A percentile compares a stretch with the other conserved stretches of the same genome.
Conservation (phyloP, 495 filamentous ascomycete genomes). For the Penicillium argentinense region DNA sequence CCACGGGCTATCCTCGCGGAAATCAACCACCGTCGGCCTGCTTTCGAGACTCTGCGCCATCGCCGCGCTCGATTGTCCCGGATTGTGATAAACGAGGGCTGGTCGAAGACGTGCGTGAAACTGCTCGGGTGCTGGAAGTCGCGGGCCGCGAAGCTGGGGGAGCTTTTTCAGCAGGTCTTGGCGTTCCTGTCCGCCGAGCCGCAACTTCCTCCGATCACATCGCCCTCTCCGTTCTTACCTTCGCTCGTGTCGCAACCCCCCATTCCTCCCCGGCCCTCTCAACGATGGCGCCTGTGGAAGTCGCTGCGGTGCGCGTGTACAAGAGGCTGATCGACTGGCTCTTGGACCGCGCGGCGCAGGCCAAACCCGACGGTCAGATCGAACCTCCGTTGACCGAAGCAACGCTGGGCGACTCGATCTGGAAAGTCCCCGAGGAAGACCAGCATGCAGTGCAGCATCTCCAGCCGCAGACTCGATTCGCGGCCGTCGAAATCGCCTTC, state of each 20-base stretch:
- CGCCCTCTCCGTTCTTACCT: conserved; percentile 7
- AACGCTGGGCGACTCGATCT: conserved; percentile 41
- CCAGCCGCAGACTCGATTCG: conserved; percentile 51
- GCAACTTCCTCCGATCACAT: no score
- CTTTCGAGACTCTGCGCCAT: conserved; percentile 52
- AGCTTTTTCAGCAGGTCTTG: conserved; percentile 29
- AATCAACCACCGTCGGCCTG: conserved; percentile 61
- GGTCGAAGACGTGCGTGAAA: conserved; percentile 29
- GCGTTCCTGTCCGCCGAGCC: conserved; percentile 30
- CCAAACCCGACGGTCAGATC: conserved; percentile 66
- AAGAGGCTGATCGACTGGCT: conserved; percentile 58
- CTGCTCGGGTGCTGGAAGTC: conserved; percentile 30
- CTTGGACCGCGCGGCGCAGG: conserved; percentile 58
- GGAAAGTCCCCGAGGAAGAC: conserved; percentile 33
- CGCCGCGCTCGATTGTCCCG: conserved; percentile 35
- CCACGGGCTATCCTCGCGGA: conserved; percentile 79
- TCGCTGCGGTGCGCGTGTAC: conserved; percentile 57
- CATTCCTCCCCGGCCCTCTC: conserved; percentile 3
- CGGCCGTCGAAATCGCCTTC: conserved; percentile 75
- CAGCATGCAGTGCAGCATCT: conserved; percentile 23
- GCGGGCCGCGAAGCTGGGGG: conserved; percentile 25
- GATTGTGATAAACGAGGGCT: conserved; percentile 25
- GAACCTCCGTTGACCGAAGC: conserved; percentile 73
- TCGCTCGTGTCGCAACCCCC: conserved; percentile 2
- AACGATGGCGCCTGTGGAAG: conserved; percentile 52